Evolutionary conservation across 2,329 filamentous ascomycete species (phyloP).

Genomic region (Aspergillus sp.): DNA sequence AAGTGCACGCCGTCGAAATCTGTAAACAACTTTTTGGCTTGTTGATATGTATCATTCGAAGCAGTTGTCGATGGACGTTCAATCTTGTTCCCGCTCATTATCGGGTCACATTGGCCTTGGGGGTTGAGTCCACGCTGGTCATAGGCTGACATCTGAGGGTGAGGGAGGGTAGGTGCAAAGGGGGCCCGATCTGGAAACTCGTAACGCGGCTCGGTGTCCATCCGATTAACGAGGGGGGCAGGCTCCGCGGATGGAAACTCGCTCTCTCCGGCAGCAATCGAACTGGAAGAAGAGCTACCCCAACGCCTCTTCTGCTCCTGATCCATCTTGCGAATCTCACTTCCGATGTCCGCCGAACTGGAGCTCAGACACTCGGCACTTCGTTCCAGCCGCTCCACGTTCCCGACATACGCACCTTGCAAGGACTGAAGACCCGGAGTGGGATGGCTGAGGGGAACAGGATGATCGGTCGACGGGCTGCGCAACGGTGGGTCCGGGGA

Average conservation of each 20-base stretch:
- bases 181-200: constrained; percentile 8
- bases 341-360: constrained; percentile 36
- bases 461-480: constrained; percentile 31
- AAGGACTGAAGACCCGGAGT: constrained; percentile 41
- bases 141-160: constrained; percentile 3
- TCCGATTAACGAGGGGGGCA: neutral
- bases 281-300: constrained; percentile 35
- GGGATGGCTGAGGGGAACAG: constrained; percentile 39
- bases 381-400: constrained; percentile 41
- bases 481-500: constrained; percentile 26
- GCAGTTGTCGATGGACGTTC: constrained; percentile 31
- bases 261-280: constrained; percentile 30
- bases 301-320: constrained; percentile 36
- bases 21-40: constrained; percentile 35
- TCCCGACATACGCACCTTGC: constrained; percentile 42
- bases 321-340: constrained; percentile 38
- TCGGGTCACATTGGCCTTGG: constrained; percentile 5
- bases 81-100: constrained; percentile 7
- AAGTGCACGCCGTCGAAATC: constrained; percentile 45
- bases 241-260: constrained; percentile 33
- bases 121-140: constrained; percentile 3
- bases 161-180: constrained; percentile 11
- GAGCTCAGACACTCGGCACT: constrained; percentile 41
- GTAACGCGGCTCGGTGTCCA: too few relatives aligned
- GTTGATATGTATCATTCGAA: constrained; percentile 39